Percentiles rank a stretch among this genome's conserved stretches.
Evolutionary conservation across 2,329 filamentous ascomycete species (phyloP).

Genomic region (Aspergillaceae sp.): DNA sequence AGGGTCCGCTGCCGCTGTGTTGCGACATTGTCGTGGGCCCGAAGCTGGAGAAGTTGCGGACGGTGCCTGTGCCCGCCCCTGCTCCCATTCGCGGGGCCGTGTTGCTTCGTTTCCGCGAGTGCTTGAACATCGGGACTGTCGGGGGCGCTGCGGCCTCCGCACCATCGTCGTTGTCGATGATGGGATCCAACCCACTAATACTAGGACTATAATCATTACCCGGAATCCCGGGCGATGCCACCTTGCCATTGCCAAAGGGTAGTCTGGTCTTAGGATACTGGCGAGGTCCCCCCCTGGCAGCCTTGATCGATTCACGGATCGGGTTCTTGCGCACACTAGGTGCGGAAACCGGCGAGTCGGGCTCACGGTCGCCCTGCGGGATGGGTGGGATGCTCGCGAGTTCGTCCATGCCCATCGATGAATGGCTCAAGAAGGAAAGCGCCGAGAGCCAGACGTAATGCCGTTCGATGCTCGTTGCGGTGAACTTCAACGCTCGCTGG

Average conservation of each 20-base stretch:
- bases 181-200: slow-evolving; percentile 9
- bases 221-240: slow-evolving; percentile 27
- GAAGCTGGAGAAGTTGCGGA: slow-evolving; percentile 64
- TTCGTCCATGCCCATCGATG: slow-evolving; percentile 70
- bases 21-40: slow-evolving; percentile 27
- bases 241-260: slow-evolving; percentile 26
- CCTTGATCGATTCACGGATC: slow-evolving; percentile 80
- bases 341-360: slow-evolving; percentile 36
- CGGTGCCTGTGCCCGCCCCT: slow-evolving; percentile 30
- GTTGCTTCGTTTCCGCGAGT: slow-evolving; percentile 81
- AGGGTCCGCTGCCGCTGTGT: slow-evolving; percentile 38
- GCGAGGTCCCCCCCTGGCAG: slow-evolving; percentile 66
- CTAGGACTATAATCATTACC: slow-evolving; percentile 6
- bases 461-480: slow-evolving; percentile 68
- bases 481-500: slow-evolving; percentile 90
- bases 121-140: slow-evolving; percentile 47
- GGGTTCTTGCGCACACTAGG: slow-evolving; percentile 46
- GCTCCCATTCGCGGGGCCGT: slow-evolving; percentile 63
- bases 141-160: slow-evolving; percentile 42
- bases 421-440: slow-evolving; percentile 88
- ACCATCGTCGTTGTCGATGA: slow-evolving; percentile 20
- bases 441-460: slow-evolving; percentile 95
- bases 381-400: slow-evolving; percentile 53
- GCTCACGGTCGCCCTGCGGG: slow-evolving; percentile 26
- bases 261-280: slow-evolving; percentile 33